phyloP scores from a whole-genome alignment of 2,329 filamentous ascomycete species.

The Nothomitra cinnamomea region DNA sequence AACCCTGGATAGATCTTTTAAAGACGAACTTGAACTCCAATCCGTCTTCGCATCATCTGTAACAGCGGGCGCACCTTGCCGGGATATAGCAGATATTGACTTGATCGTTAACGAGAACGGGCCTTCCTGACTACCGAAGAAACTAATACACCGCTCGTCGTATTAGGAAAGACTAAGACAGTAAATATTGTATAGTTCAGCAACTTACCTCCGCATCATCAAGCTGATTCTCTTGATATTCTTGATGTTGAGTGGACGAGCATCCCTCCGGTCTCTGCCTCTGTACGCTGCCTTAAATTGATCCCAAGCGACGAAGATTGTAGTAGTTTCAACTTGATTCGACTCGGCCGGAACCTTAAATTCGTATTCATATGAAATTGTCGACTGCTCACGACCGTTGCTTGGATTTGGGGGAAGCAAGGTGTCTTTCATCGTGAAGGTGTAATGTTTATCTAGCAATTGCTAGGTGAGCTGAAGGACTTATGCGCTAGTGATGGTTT shows the following conservation, averaged over 20 bases:
- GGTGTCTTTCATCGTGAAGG: constrained; percentile 57
- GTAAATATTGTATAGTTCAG: constrained; percentile 1
- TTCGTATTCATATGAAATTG: constrained; percentile 57
- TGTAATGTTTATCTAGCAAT: constrained; percentile 42
- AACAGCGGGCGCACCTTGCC: background rate
- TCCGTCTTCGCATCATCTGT: background rate
- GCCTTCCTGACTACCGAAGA: constrained; percentile 58
- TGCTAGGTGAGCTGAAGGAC: background rate
- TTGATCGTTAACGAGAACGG: constrained; percentile 36
- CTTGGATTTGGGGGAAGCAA: constrained; percentile 36
- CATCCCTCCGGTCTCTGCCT: constrained; percentile 45
- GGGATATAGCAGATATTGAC: constrained; percentile 3
- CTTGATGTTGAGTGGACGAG: constrained; percentile 38
- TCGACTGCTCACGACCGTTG: constrained; percentile 54
- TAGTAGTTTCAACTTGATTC: constrained; percentile 5
- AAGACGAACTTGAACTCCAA: background rate
- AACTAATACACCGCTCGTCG: constrained; percentile 30
- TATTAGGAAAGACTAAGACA: constrained; percentile 1
- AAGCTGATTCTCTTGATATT: constrained; percentile 51
- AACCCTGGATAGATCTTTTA: background rate
- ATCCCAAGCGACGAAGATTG: constrained; percentile 43
- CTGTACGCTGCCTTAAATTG: constrained; percentile 57
- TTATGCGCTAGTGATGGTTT: background rate
- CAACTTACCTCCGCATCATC: constrained; percentile 61
- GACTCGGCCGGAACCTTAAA: constrained; percentile 25